A percentile compares a stretch with the other conserved stretches of the same genome.
These are phyloP conservation scores for Bacterosira constricta DNA, from an alignment of 108 stramenopile species.

Conservation along the genomic window DNA sequence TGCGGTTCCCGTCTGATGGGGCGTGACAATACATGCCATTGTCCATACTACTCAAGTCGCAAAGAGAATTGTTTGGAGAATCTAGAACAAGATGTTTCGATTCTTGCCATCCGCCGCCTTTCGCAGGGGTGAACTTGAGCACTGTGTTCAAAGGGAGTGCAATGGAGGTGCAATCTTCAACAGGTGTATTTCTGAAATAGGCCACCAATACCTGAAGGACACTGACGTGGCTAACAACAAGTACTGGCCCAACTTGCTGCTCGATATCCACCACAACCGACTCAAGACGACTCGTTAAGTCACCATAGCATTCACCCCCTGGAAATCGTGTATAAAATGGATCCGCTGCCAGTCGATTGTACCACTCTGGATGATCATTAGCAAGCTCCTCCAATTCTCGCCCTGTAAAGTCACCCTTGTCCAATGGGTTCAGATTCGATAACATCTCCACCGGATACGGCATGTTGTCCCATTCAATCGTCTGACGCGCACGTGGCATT, in stretches of 20 bases:
- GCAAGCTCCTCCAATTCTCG: constrained; percentile 84
- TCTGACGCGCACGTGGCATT: constrained; percentile 88
- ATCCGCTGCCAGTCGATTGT: constrained; percentile 65
- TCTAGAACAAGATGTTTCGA: constrained; percentile 37
- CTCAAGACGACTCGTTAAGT: constrained; percentile 82
- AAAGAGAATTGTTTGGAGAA: constrained; percentile 17
- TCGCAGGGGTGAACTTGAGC: constrained; percentile 82
- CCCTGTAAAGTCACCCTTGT: constrained; percentile 90
- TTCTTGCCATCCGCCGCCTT: constrained; percentile 88
- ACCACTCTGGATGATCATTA: constrained; percentile 71
- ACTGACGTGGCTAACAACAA: constrained; percentile 90
- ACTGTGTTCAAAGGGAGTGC: constrained; percentile 89
- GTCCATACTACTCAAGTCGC: not conserved
- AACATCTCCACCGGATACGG: constrained; percentile 61
- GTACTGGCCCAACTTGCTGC: constrained; percentile 84
- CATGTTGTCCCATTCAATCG: constrained; percentile 63
- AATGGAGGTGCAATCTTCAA: constrained; percentile 78
- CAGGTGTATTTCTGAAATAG: constrained; percentile 82
- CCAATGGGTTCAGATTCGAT: constrained; percentile 88
- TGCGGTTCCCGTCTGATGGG: constrained; percentile 7
- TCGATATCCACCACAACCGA: constrained; percentile 87
- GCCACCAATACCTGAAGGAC: constrained; percentile 87
- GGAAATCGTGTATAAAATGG: constrained; percentile 88
- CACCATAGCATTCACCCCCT: constrained; percentile 89
- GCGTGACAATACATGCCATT: not conserved